Evolutionary conservation across 225 moss, liverwort and hornwort genomes (phyloP), one percentile per base, ranked within the genome.

Genomic region (Pseudoscleropodium purum): DNA sequence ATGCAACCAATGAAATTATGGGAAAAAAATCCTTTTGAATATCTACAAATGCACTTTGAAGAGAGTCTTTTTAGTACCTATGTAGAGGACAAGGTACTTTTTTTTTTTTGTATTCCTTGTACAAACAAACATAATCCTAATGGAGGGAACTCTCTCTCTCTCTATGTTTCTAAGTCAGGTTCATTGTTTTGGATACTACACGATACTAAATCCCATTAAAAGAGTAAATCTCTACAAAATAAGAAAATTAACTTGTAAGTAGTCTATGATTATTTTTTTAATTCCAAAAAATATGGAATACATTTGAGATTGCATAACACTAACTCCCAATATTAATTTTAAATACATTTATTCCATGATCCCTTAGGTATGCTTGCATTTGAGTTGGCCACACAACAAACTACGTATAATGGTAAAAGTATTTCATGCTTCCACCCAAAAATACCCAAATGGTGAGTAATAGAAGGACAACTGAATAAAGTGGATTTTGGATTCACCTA

Each of bases 311-410:
- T 21, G 1, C 52, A 3, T 7, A 8, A 33, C 7, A 19, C 21
- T 12, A 5, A 21, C 59, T 23, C 2, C 1, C 0, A 0, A 6
- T 13, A 34, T 21, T 34, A 7, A 13, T 34, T 51, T 51, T 20
- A 34, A 20, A 33, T 12, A 18, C 5, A 75, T 75, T 51, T 2
- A 19, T 0, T 47, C 4, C 10, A 51, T 51, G 5, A 5, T 13
- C 21, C 12, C 1, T 4, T 21, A 20, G 5, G 20, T 6, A 47
- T 19, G 2, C 19, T 49, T 49, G 51, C 33, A 76, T 51, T 51
- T 51, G 21, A 76, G 4, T 18, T 20, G 12, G 2, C 0, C 0
- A 0, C 0, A 0, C 13, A 75, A 11, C 4, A 75, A 49, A 51
- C 13, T 51, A 51, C 2, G 33, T 7, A 51, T 7, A 51, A 33